phyloP scores from a whole-genome alignment of 1,284 basidiomycete species.

The Boletus smithii region DNA sequence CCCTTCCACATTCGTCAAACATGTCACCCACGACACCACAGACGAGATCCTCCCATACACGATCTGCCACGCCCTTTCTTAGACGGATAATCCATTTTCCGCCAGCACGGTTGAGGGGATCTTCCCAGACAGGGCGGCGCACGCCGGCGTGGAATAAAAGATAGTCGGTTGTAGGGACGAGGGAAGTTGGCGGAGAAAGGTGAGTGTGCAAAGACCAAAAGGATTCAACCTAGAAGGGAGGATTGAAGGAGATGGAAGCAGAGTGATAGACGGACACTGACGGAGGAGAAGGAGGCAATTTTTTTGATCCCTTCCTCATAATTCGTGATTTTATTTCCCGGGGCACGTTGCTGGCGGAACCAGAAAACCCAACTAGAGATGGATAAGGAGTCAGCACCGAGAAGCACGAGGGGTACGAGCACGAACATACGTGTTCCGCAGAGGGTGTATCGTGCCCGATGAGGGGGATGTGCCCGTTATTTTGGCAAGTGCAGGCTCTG shows the following conservation, averaged over 20 bases:
- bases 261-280: constrained; percentile 36
- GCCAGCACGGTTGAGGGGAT: constrained; percentile 79
- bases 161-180: constrained; percentile 79
- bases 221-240: constrained; percentile 60
- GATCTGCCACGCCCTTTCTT: constrained; percentile 76
- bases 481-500: constrained; percentile 30
- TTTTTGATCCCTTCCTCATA: constrained; percentile 88
- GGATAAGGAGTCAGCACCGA: constrained; percentile 15
- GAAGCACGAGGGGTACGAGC: constrained; percentile 14
- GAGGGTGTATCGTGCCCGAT: constrained; percentile 53
- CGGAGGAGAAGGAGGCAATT: constrained; percentile 73
- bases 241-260: constrained; percentile 5
- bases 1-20: constrained; percentile 59
- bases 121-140: constrained; percentile 86
- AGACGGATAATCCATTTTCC: constrained; percentile 92
- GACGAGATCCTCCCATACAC: constrained; percentile 80
- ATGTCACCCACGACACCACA: constrained; percentile 77
- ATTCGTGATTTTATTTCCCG: constrained; percentile 74
- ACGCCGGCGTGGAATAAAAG: constrained; percentile 81
- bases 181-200: constrained; percentile 66
- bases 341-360: constrained; percentile 79
- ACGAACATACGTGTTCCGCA: constrained; percentile 80
- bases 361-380: constrained; percentile 74
- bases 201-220: constrained; percentile 85
- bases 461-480: constrained; percentile 15